These are phyloP conservation scores for Heterobasidion occidentale DNA, from an alignment of 1,284 basidiomycete genomes.

Conservation along the genomic window DNA sequence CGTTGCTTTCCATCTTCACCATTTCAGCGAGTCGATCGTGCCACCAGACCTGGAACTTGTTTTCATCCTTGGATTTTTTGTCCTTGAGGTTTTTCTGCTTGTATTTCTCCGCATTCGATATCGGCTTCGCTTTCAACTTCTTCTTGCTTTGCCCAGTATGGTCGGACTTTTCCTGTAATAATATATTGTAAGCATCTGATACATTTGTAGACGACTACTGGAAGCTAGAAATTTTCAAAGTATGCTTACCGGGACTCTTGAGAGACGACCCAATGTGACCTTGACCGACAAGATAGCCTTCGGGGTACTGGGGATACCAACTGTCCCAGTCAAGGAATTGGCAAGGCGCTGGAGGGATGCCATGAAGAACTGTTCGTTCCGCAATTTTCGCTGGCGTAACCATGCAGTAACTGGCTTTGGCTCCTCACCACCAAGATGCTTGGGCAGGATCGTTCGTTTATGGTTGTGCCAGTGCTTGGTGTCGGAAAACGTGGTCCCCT, in stretches of 20 bases:
- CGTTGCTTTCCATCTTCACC: conserved; percentile 16
- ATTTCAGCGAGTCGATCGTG: conserved; percentile 31
- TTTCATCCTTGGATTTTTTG: conserved; percentile 32
- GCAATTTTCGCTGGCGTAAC: conserved; percentile 29
- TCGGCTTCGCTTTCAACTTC: conserved; percentile 22
- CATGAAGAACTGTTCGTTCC: conserved; percentile 49
- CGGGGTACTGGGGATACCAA: conserved; percentile 17
- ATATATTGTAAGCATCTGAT: too few species aligned
- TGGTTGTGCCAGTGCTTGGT: conserved; percentile 52
- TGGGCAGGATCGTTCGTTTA: conserved; percentile 40
- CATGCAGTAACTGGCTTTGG: conserved; percentile 22
- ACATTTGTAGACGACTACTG: background rate
- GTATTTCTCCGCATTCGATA: conserved; percentile 32
- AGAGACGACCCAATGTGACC: background rate
- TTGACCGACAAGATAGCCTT: background rate
- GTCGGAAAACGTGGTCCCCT: conserved; percentile 39
- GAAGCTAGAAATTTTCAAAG: background rate
- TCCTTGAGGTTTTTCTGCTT: conserved; percentile 35
- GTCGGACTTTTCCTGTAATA: background rate
- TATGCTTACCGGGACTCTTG: background rate
- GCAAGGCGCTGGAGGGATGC: conserved; percentile 47
- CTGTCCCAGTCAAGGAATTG: conserved; percentile 53
- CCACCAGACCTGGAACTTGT: conserved; percentile 40
- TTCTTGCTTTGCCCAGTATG: conserved; percentile 8
- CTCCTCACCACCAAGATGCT: conserved; percentile 42